Percentiles rank a stretch among this genome's conserved stretches.
Evolutionary conservation across 2,329 filamentous ascomycete species (phyloP).

Genomic region (Tolypocladium nubicola): DNA sequence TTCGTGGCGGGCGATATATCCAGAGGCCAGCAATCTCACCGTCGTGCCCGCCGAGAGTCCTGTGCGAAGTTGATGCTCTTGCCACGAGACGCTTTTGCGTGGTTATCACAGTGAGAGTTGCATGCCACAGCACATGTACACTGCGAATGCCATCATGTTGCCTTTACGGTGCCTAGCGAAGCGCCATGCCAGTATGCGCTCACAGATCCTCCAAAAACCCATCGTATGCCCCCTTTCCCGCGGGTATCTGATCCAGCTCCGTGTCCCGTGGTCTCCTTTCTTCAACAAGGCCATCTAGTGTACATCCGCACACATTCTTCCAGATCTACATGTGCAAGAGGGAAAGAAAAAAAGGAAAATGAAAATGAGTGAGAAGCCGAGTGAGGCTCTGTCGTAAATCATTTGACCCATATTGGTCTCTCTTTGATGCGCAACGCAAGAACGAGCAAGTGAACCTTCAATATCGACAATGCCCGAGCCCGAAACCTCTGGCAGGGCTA

Average conservation of each 20-base stretch:
- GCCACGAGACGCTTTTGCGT: background rate
- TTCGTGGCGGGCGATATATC: background rate
- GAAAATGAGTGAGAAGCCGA: background rate
- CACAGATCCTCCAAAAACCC: background rate
- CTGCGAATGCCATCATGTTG: too few relatives aligned
- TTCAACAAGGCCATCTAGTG: background rate
- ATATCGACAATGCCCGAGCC: background rate
- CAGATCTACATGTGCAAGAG: background rate
- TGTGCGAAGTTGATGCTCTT: background rate
- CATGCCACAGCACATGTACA: background rate
- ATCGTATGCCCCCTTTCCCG: background rate
- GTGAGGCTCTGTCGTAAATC: constrained; percentile 2
- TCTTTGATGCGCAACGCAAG: background rate
- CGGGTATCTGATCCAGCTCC: background rate
- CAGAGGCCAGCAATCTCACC: background rate
- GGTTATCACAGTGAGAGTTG: background rate
- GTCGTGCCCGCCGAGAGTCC: background rate
- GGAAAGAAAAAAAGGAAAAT: background rate
- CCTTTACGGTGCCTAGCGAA: background rate
- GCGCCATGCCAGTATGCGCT: background rate
- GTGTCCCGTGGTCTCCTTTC: too few relatives aligned
- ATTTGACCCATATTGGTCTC: background rate
- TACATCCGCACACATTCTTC: background rate
- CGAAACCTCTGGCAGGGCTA: constrained; percentile 7
- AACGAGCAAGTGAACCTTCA: background rate